A percentile compares a stretch with the other conserved stretches of the same genome.
Evolutionary conservation across 2,329 filamentous ascomycete genomes (phyloP).

Genomic region (Sporothrix sp.): DNA sequence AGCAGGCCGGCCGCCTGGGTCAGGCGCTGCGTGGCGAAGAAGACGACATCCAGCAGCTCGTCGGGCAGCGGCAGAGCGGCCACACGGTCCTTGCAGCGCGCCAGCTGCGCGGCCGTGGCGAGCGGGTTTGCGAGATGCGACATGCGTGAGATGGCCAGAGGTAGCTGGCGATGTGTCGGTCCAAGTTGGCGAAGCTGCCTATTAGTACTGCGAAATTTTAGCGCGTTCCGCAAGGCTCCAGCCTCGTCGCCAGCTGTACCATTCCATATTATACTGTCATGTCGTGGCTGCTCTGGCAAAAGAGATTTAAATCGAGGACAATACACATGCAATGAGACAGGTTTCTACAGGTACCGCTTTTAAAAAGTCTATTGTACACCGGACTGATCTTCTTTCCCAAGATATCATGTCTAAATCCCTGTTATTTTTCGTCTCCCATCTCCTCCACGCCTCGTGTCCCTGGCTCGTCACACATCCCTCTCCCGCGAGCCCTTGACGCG

Average conservation of each 20-base stretch:
- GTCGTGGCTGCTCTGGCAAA: no score
- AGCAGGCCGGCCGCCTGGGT: slow-evolving; percentile 73
- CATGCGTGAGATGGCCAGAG: slow-evolving; percentile 30
- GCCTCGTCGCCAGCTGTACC: neutral
- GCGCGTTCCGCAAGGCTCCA: neutral
- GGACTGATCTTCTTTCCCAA: neutral
- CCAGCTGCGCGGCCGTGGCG: slow-evolving; percentile 61
- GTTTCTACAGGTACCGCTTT: no score
- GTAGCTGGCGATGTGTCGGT: neutral
- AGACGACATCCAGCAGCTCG: slow-evolving; percentile 62
- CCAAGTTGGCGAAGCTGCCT: neutral
- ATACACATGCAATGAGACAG: no score
- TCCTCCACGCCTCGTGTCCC: no score
- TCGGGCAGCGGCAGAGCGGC: slow-evolving; percentile 49
- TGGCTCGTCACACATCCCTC: no score
- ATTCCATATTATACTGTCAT: neutral
- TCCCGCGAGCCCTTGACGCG: slow-evolving; percentile 45
- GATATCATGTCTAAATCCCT: neutral
- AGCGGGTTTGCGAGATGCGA: slow-evolving; percentile 60
- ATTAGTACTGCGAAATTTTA: neutral
- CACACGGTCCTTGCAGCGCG: slow-evolving; percentile 41
- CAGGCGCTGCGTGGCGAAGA: slow-evolving; percentile 61
- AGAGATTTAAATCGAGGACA: no score
- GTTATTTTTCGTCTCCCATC: neutral
- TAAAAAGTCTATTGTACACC: neutral